Evolutionary conservation across 2,329 filamentous ascomycete genomes (phyloP).

Genomic region (Uncinocarpus reesii): DNA sequence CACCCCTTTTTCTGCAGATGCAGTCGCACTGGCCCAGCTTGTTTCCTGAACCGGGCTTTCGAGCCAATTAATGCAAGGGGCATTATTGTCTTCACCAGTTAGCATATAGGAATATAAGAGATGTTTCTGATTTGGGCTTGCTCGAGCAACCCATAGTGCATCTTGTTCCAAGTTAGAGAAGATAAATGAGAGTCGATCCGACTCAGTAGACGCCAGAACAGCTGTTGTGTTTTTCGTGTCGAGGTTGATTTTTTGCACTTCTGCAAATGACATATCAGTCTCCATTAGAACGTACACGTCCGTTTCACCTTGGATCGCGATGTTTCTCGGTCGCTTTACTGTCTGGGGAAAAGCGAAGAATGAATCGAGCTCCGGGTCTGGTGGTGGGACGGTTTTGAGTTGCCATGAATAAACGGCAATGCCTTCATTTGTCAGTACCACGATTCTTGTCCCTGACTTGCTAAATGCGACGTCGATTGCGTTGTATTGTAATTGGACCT

Average conservation of each 20-base stretch:
- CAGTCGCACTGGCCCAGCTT: slow-evolving; percentile 31
- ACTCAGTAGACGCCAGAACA: slow-evolving; percentile 26
- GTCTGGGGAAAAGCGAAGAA: slow-evolving; percentile 29
- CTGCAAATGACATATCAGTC: slow-evolving; percentile 23
- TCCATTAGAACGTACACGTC: slow-evolving; percentile 37
- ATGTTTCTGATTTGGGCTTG: slow-evolving; percentile 20
- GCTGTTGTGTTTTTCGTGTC: slow-evolving; percentile 26
- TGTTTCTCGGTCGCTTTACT: slow-evolving; percentile 33
- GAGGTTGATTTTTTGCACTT: slow-evolving; percentile 27
- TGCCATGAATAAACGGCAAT: slow-evolving; percentile 63
- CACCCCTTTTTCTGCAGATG: slow-evolving; percentile 34
- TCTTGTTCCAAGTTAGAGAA: slow-evolving; percentile 27
- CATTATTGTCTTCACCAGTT: slow-evolving; percentile 17
- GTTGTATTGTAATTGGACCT: slow-evolving; percentile 53
- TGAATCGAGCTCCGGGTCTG: slow-evolving; percentile 30
- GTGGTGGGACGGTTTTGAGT: slow-evolving; percentile 37
- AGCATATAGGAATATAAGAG: slow-evolving; percentile 28
- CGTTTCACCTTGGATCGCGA: slow-evolving; percentile 38
- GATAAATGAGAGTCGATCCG: slow-evolving; percentile 30
- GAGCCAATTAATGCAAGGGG: slow-evolving; percentile 19
- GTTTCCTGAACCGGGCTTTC: slow-evolving; percentile 30
- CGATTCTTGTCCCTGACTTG: slow-evolving; percentile 53
- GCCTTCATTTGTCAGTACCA: slow-evolving; percentile 57
- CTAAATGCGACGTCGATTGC: slow-evolving; percentile 67
- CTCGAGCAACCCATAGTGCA: slow-evolving; percentile 31